Evolutionary conservation across 306 rosid genomes (phyloP), one percentile per base, ranked within the genome.

Genomic region (Lathyrus oleraceus): DNA sequence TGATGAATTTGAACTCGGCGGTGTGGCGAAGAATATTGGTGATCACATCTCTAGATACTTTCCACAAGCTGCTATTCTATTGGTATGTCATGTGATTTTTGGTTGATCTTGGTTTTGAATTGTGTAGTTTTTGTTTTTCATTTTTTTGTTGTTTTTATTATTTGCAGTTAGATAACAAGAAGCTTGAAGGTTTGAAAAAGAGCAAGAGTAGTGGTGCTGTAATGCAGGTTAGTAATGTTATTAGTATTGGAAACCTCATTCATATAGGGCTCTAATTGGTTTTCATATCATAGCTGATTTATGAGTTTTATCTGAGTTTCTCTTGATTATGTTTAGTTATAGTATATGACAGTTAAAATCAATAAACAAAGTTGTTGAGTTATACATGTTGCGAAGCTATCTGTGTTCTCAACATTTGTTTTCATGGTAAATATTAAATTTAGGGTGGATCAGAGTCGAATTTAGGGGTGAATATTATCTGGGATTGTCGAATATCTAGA

Each of bases 21-120:
- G 91, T 58, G 86, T 88, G 30, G 95, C 98, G 0, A 94, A 88
- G 86, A 88, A 90, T 32, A 76, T 90, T 9, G 97, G 97, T 59
- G 98, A 90, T 69, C 98, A 94, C 59, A 88, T 94, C 45, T 83
- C 78, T 69, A 92, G 96, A 14, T 87, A 85, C 74, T 86, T 94
- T 71, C 97, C 96, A 6, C 97, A 88, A 81, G 97, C 98, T 2
- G 86, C 91, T 4, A 64, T 86, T 80, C 92, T 94, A 60, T 79
- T 94, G 98, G 98, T 94, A 81, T 56, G 76, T 56, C 11, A 12
- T 76, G 28, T 48, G 30, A 53, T 49, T 78, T 53, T 52, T 44
- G 57, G 62, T 23, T 66, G 11, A 15, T 63, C 65, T 79, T 71
- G 2, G 13, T 19, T 15, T 64, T 53, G 21, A 10, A 19, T 51